These are phyloP conservation scores for Blumeria hordei DNA, from an alignment of 2,329 filamentous ascomycete species.

Conservation along the genomic window DNA sequence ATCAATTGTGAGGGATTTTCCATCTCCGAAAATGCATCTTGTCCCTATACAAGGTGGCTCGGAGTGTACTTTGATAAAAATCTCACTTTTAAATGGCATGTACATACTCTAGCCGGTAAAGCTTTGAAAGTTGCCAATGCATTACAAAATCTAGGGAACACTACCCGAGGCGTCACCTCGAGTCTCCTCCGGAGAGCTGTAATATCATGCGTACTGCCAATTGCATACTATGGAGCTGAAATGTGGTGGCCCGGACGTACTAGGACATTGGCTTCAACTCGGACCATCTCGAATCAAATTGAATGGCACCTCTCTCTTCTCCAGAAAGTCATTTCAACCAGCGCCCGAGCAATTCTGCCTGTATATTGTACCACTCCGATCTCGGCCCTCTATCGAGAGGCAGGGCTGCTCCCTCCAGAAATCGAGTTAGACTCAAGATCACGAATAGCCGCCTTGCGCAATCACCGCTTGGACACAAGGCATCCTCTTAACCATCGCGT, in stretches of 20 bases:
- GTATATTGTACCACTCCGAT: not conserved
- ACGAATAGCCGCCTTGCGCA: not conserved
- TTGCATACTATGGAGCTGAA: not conserved
- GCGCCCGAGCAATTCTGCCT: not conserved
- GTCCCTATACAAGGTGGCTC: not conserved
- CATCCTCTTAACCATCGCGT: not conserved
- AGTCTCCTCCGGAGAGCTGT: not conserved
- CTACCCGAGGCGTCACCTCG: not conserved
- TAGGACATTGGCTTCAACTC: not conserved
- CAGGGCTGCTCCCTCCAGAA: not conserved
- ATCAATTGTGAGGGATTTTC: too few relatives aligned
- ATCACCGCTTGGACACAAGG: not conserved
- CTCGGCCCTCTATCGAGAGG: not conserved
- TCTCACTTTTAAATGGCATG: not conserved
- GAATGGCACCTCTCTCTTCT: not conserved
- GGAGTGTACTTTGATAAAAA: not conserved
- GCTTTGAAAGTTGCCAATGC: not conserved
- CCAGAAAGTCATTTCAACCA: not conserved
- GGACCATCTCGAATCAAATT: not conserved
- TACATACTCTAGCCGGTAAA: not conserved
- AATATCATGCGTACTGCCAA: not conserved
- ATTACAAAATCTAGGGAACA: not conserved
- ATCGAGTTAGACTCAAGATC: not conserved
- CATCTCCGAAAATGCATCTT: too few relatives aligned
- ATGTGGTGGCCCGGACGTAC: not conserved